A percentile compares a stretch with the other conserved stretches of the same genome.
These are phyloP conservation scores for Boletus mariae DNA, from an alignment of 1,284 basidiomycete species.

Conservation along the genomic window DNA sequence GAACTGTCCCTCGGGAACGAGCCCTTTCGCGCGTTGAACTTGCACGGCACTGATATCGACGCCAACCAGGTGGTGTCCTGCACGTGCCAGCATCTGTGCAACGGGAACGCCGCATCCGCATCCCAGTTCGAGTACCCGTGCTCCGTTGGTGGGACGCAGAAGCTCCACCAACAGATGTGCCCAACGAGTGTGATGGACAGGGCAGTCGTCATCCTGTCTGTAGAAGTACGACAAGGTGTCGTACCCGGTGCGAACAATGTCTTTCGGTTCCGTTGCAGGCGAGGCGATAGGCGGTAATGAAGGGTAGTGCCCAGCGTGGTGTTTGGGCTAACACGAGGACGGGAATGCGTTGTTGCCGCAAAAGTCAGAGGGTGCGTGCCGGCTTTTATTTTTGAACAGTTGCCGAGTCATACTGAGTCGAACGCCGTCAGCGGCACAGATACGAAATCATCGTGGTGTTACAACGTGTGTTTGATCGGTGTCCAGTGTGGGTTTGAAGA, in stretches of 20 bases:
- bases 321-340: constrained; percentile 3
- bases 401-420: not conserved
- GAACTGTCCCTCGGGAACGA: constrained; percentile 6
- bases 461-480: constrained; percentile 2
- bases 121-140: constrained; percentile 9
- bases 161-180: constrained; percentile 1
- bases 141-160: not conserved
- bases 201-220: constrained; percentile 1
- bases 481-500: not conserved
- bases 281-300: constrained; percentile 24
- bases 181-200: constrained; percentile 1
- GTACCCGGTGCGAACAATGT: constrained; percentile 3
- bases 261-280: constrained; percentile 8
- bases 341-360: constrained; percentile 6
- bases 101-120: constrained; percentile 13
- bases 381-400: constrained; percentile 2
- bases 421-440: constrained; percentile 5
- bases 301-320: constrained; percentile 1
- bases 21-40: constrained; percentile 10
- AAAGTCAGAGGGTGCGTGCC: not conserved
- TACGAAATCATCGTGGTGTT: constrained; percentile 1
- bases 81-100: not conserved
- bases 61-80: constrained; percentile 10
- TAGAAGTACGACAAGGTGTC: constrained; percentile 2
- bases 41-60: constrained; percentile 7